phyloP scores from a whole-genome alignment of 352 stramenopile species.

The Globisporangium yorkense region DNA sequence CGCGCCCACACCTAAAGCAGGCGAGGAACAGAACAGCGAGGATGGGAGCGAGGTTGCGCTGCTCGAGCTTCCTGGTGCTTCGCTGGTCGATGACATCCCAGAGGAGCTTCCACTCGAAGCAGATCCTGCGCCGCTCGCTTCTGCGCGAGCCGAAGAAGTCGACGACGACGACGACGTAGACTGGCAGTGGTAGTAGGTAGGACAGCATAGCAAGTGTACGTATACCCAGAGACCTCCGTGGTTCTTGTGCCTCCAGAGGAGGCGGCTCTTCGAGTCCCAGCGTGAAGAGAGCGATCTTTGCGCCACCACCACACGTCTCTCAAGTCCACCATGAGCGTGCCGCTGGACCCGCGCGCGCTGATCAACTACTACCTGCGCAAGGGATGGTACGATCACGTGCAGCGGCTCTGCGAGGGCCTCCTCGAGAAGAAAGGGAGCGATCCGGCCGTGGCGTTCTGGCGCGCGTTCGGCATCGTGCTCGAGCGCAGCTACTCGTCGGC shows the following conservation, averaged over 20 bases:
- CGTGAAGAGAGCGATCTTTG: not conserved
- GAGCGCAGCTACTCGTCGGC: constrained; percentile 74
- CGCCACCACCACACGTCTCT: not conserved
- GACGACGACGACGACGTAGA: constrained; percentile 28
- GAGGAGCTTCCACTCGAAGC: constrained; percentile 22
- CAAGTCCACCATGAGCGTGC: not conserved
- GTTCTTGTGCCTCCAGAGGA: not conserved
- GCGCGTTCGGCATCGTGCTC: constrained; percentile 72
- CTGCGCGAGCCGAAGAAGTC: constrained; percentile 37
- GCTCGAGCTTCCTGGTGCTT: constrained; percentile 1
- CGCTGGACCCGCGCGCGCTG: constrained; percentile 58
- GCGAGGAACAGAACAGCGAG: not conserved
- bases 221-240: no score
- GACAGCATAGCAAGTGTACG: no score
- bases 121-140: not conserved
- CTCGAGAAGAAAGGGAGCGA: constrained; percentile 82
- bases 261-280: not conserved
- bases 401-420: constrained; percentile 73
- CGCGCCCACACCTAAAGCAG: not conserved
- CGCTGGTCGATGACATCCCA: constrained; percentile 20
- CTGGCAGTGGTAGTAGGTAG: constrained; percentile 23
- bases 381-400: constrained; percentile 83
- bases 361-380: constrained; percentile 89
- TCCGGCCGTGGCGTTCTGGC: constrained; percentile 80
- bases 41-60: not conserved